phyloP scores from a whole-genome alignment of 345 rosid genomes.

The Crucihimalaya himalaica region DNA sequence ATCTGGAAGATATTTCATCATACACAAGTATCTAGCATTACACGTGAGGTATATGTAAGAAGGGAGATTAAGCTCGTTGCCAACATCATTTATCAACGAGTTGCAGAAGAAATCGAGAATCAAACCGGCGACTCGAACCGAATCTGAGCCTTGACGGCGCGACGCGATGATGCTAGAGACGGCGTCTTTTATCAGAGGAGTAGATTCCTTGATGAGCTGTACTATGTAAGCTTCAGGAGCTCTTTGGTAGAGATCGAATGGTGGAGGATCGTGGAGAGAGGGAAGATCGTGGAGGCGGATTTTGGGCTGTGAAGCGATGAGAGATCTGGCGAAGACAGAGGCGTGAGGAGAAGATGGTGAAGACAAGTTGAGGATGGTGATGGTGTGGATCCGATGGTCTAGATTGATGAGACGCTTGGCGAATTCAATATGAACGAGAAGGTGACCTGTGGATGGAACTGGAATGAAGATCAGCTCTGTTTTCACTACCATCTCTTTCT shows the following conservation, averaged over 20 bases:
- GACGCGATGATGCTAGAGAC: conserved; percentile 23
- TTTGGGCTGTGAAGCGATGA: conserved; percentile 37
- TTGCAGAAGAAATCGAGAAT: conserved; percentile 54
- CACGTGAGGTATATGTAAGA: conserved; percentile 50
- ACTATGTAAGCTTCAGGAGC: conserved; percentile 36
- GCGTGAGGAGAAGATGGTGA: conserved; percentile 33
- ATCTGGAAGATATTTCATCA: conserved; percentile 44
- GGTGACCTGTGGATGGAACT: conserved; percentile 49
- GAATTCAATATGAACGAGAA: conserved; percentile 52
- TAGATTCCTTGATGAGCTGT: conserved; percentile 15
- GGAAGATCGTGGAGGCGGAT: conserved; percentile 35
- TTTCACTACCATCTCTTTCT: conserved; percentile 21
- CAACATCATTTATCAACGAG: conserved; percentile 43
- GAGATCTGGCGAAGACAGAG: conserved; percentile 36
- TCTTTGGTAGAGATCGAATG: conserved; percentile 30
- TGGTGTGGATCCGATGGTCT: conserved; percentile 43
- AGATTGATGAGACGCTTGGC: conserved; percentile 46
- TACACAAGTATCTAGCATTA: conserved; percentile 43
- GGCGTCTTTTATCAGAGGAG: conserved; percentile 14
- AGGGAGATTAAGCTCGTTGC: conserved; percentile 43
- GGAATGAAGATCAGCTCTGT: conserved; percentile 39
- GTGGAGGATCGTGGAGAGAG: conserved; percentile 26
- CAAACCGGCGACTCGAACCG: conserved; percentile 43
- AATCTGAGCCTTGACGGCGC: conserved; percentile 20
- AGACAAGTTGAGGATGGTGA: conserved; percentile 29